Evolutionary conservation across 352 stramenopile genomes (phyloP).

Genomic region (Peronospora farinosa): DNA sequence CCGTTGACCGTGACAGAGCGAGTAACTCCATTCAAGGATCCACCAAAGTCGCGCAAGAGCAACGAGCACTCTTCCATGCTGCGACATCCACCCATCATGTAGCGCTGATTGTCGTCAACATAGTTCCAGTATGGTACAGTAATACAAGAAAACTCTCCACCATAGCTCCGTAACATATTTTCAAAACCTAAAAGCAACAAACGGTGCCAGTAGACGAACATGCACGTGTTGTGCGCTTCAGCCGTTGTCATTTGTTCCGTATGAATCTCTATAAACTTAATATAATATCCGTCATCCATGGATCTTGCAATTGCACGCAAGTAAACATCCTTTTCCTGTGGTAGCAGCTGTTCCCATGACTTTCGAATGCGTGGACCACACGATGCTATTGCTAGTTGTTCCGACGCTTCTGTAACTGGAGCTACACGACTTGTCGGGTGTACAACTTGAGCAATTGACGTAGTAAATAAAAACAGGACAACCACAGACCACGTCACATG

Average conservation of each 20-base stretch:
- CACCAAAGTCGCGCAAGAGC: conserved; percentile 65
- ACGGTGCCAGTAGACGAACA: conserved; percentile 87
- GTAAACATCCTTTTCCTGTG: conserved; percentile 66
- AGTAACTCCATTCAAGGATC: conserved; percentile 33
- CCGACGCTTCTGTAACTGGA: conserved; percentile 19
- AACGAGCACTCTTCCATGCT: conserved; percentile 73
- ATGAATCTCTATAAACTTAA: conserved; percentile 86
- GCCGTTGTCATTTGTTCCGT: conserved; percentile 75
- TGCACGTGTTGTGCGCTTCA: conserved; percentile 81
- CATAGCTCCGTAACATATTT: conserved; percentile 79
- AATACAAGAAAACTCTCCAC: conserved; percentile 75
- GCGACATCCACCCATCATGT: conserved; percentile 45
- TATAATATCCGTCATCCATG: conserved; percentile 82
- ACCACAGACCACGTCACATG: conserved; percentile 4
- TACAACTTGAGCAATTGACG: conserved; percentile 16
- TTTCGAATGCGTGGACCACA: conserved; percentile 74
- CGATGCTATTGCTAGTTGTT: conserved; percentile 20
- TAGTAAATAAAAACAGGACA: conserved; percentile 5
- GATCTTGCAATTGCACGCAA: conserved; percentile 56
- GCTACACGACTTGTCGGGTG: neutral
- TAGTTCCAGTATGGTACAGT: conserved; percentile 88
- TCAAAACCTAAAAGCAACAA: conserved; percentile 75
- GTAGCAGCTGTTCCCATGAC: conserved; percentile 60
- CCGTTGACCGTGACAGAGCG: conserved; percentile 62
- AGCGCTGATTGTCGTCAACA: conserved; percentile 71